Evolutionary conservation across 495 filamentous ascomycete genomes (phyloP).

Genomic region (Annulohypoxylon nitens): DNA sequence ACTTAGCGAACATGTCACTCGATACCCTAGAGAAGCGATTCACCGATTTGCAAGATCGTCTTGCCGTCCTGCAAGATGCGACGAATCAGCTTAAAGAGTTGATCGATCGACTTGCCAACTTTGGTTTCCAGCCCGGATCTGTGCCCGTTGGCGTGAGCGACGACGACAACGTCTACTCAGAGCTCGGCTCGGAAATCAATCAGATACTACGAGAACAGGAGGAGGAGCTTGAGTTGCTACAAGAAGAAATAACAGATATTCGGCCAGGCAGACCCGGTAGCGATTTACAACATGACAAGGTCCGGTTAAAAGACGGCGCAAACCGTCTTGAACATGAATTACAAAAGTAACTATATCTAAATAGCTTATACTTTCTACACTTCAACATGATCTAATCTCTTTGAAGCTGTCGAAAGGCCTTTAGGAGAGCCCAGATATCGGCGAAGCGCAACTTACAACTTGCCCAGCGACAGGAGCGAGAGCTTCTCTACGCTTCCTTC

Average conservation of each 20-base stretch:
- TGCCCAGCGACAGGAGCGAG: slow-evolving; percentile 80
- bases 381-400: slow-evolving; percentile 17
- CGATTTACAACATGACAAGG: slow-evolving; percentile 65
- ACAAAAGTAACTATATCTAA: slow-evolving; percentile 64
- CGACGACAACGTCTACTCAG: slow-evolving; percentile 74
- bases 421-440: slow-evolving; percentile 85
- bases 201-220: slow-evolving; percentile 85
- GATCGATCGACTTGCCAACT: slow-evolving; percentile 77
- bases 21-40: slow-evolving; percentile 75
- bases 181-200: slow-evolving; percentile 86
- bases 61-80: slow-evolving; percentile 75
- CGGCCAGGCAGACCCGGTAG: slow-evolving; percentile 59
- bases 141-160: slow-evolving; percentile 66
- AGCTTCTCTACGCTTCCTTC: slow-evolving; percentile 77
- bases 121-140: slow-evolving; percentile 73
- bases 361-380: slow-evolving; percentile 27
- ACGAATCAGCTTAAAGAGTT: slow-evolving; percentile 78
- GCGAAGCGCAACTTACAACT: slow-evolving; percentile 81
- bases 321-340: slow-evolving; percentile 75
- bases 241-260: slow-evolving; percentile 81
- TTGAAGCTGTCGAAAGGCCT: slow-evolving; percentile 75
- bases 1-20: slow-evolving; percentile 64
- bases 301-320: slow-evolving; percentile 72
- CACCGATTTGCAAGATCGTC: slow-evolving; percentile 71
- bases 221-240: slow-evolving; percentile 84